Base-by-base conservation (phyloP, 2,329 filamentous ascomycete genomes). In the Fusarium foetens region DNA sequence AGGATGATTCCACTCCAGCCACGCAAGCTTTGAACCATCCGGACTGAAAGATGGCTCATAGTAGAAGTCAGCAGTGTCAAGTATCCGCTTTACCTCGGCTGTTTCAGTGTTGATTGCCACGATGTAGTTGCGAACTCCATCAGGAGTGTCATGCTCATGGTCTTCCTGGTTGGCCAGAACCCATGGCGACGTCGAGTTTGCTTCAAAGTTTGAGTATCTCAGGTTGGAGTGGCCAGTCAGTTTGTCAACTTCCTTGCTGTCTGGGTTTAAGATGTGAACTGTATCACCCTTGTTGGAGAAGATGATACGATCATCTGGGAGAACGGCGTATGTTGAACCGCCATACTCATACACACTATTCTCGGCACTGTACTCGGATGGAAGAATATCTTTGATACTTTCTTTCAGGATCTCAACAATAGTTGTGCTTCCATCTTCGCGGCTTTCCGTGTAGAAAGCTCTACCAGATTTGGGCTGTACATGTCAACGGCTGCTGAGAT, bases 1-100 rank as follows among this genome's bases (percentile, higher is more conserved):
- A 0, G 86, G 87, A 69, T 88, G 86, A 23, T 85, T 79, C 87
- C 87, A 89, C 65, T 89, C 84, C 17, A 86, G 79, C 87, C 87
- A 89, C n/a, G 79, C 81, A 31, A 88, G 70, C 54, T 81, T 82
- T 11, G 76, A 80, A 3, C 86, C 85, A 66, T 86, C 83, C 1
- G 78, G 81, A 65, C 82, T 86, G 70, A 86, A 88, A 21, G 82
- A 82, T 0, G 87, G 86, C 27, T 83, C 81, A 27, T 82, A 84
- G 73, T 88, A 89, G 57, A 89, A 89, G 72, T 89, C 87, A 6
- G 85, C 83, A 0, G 83, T 85, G 9, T 79, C 66, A 0, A 81
- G 80, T 7, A 88, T 72, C 2, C 82, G 75, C 33, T 75, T 80
- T 5, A 85, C 80, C 13, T 81, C 75, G 3, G 83, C 84, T 79